phyloP scores from a whole-genome alignment of 345 rosid species.

The Nephelium lappaceum region DNA sequence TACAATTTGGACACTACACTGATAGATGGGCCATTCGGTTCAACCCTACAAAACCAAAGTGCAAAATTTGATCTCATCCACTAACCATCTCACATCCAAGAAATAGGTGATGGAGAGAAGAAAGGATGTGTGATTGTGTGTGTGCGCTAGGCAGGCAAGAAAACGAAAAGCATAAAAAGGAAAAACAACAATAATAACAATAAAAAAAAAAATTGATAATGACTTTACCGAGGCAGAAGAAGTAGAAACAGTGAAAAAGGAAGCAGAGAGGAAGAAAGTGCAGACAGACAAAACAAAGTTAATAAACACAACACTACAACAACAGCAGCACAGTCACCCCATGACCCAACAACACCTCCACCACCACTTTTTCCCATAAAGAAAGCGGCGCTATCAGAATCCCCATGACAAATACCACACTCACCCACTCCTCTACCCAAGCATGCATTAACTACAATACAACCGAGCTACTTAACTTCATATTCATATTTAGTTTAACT shows the following conservation, averaged over 20 bases:
- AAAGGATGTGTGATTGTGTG: neutral
- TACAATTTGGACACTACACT: neutral
- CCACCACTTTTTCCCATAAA: neutral
- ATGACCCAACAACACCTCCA: slow-evolving; percentile 1
- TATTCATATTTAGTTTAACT: no score
- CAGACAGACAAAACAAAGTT: neutral
- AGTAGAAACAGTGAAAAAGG: neutral
- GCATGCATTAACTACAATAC: no score
- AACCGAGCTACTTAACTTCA: no score
- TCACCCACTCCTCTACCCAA: no score
- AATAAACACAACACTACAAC: neutral
- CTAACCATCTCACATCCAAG: neutral
- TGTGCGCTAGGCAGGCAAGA: neutral
- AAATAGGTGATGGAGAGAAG: neutral
- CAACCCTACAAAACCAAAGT: neutral
- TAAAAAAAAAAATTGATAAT: neutral
- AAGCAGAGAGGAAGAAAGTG: neutral
- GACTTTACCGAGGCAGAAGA: slow-evolving; percentile 27
- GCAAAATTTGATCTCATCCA: no score
- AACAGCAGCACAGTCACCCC: neutral
- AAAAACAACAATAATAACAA: no score
- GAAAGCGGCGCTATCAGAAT: neutral
- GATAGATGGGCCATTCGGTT: neutral
- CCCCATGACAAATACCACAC: no score
- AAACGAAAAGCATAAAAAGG: no score